These are phyloP conservation scores for Colletotrichum gigasporum DNA, from an alignment of 2,329 filamentous ascomycete species.

Conservation along the genomic window DNA sequence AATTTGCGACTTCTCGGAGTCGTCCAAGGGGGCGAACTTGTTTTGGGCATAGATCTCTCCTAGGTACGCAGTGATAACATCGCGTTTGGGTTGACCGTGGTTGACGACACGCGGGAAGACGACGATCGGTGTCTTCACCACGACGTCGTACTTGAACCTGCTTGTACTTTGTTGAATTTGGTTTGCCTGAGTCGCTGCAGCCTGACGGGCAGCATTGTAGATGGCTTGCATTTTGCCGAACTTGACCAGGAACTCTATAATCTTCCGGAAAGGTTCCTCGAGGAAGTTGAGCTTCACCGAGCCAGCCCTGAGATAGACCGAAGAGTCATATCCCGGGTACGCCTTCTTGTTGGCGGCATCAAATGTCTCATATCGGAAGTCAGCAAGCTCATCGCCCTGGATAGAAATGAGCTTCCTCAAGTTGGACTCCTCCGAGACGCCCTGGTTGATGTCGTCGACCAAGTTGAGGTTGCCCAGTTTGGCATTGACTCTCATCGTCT, in stretches of 20 bases:
- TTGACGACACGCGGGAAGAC: slow-evolving; percentile 87
- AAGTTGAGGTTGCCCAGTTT: slow-evolving; percentile 88
- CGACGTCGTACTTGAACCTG: slow-evolving; percentile 92
- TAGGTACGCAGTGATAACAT: slow-evolving; percentile 90
- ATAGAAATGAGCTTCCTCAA: slow-evolving; percentile 92
- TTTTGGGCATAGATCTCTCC: slow-evolving; percentile 98
- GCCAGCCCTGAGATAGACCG: slow-evolving; percentile 87
- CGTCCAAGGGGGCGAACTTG: slow-evolving; percentile 85
- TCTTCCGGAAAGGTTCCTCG: slow-evolving; percentile 97
- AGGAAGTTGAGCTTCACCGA: slow-evolving; percentile 98
- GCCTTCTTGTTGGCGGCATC: slow-evolving; percentile 73
- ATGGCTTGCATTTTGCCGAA: slow-evolving; percentile 99
- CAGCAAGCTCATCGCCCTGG: slow-evolving; percentile 92
- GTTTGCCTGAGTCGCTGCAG: slow-evolving; percentile 90
- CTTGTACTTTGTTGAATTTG: slow-evolving; percentile 91
- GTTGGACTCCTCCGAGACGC: slow-evolving; percentile 81
- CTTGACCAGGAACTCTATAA: slow-evolving; percentile 97
- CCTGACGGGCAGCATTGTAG: slow-evolving; percentile 95
- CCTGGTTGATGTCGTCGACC: slow-evolving; percentile 92
- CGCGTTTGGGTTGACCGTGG: slow-evolving; percentile 75
- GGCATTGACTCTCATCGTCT: slow-evolving; percentile 87
- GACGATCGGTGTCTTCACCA: slow-evolving; percentile 94
- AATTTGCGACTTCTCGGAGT: slow-evolving; percentile 75
- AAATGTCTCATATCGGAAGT: slow-evolving; percentile 98
- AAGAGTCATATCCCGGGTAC: slow-evolving; percentile 95